Base-by-base conservation (phyloP, 2,329 filamentous ascomycete species). In the Clonostachys sp. region DNA sequence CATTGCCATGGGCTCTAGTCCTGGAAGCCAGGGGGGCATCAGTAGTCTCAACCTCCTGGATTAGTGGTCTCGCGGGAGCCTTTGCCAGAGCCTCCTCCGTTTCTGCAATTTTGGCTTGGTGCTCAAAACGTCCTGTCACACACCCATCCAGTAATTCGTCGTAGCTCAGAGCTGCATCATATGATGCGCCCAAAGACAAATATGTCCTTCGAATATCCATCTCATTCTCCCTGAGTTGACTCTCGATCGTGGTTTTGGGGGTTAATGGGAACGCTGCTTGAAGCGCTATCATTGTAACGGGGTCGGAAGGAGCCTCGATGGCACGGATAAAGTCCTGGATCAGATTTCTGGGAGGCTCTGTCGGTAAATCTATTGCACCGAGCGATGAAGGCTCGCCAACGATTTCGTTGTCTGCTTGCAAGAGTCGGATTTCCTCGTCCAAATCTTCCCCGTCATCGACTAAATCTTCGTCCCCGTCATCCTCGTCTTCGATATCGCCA, bases 181-280 rank as follows among this genome's bases (percentile, higher is more conserved):
- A 60, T 2, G 57, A 56, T 41, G 60, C 56, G 2, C 57, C 48
- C 6, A 77, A 57, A 5, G 57, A 54, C 4, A 61, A 52, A 49
- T 72, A 78, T 1, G 72, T 64, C 14, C 53, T 58, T 14, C 60
- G 60, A 7, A 71, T 44, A 48, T 75, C 57, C 12, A 62, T 60
- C 6, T 57, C 45, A 17, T 63, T 60, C n/a, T 55, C 60, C 6
- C 55, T 50, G 4, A 75, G 54, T 2, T 70, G 56, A 7, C 59
- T 56, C 45, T 73, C 62, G 45, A 70, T 69, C 8, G 62, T 52
- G 4, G 60, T 53, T 7, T 61, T 52, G 1, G 67, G 57, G 9
- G 64, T 67, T 7, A 58, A 55, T 3, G 75, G 75, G 41, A 76
- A 80, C 0, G 74, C 72, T 14, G 60, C 55, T 41, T 61, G 66